Conservation (phyloP, 768 basidiomycete species). For the Suillus tomentosus region DNA sequence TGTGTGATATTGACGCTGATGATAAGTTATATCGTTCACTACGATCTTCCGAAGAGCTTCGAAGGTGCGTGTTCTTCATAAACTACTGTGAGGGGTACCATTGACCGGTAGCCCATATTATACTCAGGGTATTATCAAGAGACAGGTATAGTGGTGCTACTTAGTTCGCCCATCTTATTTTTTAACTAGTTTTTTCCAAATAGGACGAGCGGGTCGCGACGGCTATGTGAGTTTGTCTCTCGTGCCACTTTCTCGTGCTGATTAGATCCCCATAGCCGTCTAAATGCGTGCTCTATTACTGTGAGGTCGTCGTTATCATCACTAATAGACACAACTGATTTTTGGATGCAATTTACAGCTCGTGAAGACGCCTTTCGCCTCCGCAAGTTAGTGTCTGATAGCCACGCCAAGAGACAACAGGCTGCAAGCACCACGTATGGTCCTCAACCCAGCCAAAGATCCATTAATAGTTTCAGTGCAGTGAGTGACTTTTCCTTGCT, state of each 20-base stretch:
- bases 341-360: conserved; percentile 41
- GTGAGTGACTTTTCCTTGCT: conserved; percentile 44
- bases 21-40: conserved; percentile 72
- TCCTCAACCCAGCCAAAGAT: conserved; percentile 67
- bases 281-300: conserved; percentile 83
- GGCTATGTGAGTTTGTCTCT: conserved; percentile 51
- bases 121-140: conserved; percentile 81
- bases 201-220: conserved; percentile 81
- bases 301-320: conserved; percentile 39
- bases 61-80: conserved; percentile 53
- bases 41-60: conserved; percentile 79
- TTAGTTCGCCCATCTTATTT: neutral
- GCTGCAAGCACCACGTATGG: conserved; percentile 47
- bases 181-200: conserved; percentile 12
- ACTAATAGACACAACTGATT: neutral
- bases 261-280: conserved; percentile 53
- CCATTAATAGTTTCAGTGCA: conserved; percentile 60
- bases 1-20: conserved; percentile 16
- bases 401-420: conserved; percentile 47
- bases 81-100: neutral
- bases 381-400: conserved; percentile 49
- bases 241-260: neutral
- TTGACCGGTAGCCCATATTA: neutral
- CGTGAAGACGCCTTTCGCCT: conserved; percentile 71
- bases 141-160: conserved; percentile 52